Percentiles rank a stretch among this genome's conserved stretches.
Evolutionary conservation across 2,329 filamentous ascomycete genomes (phyloP).

Genomic region (Penicillium sp.): DNA sequence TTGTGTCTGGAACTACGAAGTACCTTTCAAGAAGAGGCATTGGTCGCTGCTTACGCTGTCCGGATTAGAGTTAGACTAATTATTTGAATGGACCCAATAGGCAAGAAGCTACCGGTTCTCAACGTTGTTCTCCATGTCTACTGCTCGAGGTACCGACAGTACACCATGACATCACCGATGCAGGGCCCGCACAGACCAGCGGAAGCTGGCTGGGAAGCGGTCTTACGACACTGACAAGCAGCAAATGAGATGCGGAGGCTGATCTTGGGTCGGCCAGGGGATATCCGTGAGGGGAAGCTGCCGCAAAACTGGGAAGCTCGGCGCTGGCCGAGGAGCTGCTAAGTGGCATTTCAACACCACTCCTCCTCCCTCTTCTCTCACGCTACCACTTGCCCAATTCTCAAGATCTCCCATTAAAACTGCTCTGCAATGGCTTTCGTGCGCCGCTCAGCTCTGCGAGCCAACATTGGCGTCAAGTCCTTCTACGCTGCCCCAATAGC

Average conservation of each 20-base stretch:
- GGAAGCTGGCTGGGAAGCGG: slow-evolving; percentile 17
- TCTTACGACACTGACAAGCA: slow-evolving; percentile 22
- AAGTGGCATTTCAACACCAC: neutral
- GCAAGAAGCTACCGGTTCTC: neutral
- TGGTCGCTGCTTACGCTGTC: too few species aligned
- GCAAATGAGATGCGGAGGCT: neutral
- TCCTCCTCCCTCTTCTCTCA: neutral
- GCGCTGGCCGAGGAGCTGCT: neutral
- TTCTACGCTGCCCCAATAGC: slow-evolving; percentile 36
- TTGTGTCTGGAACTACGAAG: too few species aligned
- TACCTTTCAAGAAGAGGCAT: too few species aligned
- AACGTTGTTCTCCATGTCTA: neutral
- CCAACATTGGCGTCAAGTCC: slow-evolving; percentile 39
- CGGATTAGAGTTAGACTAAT: too few species aligned
- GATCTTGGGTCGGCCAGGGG: neutral
- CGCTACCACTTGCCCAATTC: slow-evolving; percentile 16
- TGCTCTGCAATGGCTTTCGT: slow-evolving; percentile 40
- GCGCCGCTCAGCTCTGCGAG: slow-evolving; percentile 35
- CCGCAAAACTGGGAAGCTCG: slow-evolving; percentile 10
- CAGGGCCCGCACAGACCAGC: slow-evolving; percentile 21
- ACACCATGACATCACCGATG: slow-evolving; percentile 20
- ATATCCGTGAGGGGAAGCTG: neutral
- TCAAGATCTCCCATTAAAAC: slow-evolving; percentile 8
- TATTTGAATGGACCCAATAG: neutral
- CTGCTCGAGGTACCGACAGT: neutral